Percentiles rank a stretch among this genome's conserved stretches.
Conservation (phyloP, 2,329 filamentous ascomycete genomes). For the Bipolaris victoriae region DNA sequence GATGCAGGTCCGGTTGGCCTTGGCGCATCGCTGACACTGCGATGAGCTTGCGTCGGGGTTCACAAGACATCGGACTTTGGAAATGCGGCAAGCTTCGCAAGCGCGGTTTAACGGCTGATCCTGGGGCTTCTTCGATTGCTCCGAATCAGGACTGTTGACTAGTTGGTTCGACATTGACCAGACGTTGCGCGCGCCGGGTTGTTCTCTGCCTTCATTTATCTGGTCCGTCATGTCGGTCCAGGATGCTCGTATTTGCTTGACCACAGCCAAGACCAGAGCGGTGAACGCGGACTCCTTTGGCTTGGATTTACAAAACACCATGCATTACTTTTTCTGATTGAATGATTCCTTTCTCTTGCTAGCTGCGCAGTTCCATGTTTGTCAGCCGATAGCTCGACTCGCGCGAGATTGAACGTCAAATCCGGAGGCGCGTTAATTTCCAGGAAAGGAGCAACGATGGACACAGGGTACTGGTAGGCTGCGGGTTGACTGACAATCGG, state of each 20-base stretch:
- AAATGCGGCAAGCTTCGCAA: conserved; percentile 46
- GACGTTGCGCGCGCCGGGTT: conserved; percentile 12
- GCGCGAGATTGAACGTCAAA: conserved; percentile 1
- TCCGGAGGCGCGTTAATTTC: not conserved
- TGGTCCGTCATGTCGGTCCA: conserved; percentile 19
- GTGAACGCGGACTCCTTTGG: not conserved
- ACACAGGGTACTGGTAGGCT: not conserved
- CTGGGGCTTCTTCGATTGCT: conserved; percentile 27
- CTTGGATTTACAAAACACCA: not conserved
- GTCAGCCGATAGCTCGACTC: conserved; percentile 12
- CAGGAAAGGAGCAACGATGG: not conserved
- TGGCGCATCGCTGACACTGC: conserved; percentile 46
- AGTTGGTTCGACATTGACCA: conserved; percentile 24
- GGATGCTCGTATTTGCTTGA: not conserved
- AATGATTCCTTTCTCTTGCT: conserved; percentile 9
- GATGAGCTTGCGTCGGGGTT: conserved; percentile 33
- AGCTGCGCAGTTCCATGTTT: conserved; percentile 19
- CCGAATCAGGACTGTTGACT: conserved; percentile 21
- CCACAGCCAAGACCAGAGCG: not conserved
- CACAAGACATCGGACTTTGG: conserved; percentile 45
- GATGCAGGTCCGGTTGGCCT: conserved; percentile 40
- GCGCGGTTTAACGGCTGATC: conserved; percentile 45
- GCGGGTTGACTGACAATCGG: not conserved
- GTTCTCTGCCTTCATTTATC: conserved; percentile 12
- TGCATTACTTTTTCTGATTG: conserved; percentile 4